Evolutionary conservation across 805 yeast species (phyloP).

Genomic region (Yarrowia deformans): DNA sequence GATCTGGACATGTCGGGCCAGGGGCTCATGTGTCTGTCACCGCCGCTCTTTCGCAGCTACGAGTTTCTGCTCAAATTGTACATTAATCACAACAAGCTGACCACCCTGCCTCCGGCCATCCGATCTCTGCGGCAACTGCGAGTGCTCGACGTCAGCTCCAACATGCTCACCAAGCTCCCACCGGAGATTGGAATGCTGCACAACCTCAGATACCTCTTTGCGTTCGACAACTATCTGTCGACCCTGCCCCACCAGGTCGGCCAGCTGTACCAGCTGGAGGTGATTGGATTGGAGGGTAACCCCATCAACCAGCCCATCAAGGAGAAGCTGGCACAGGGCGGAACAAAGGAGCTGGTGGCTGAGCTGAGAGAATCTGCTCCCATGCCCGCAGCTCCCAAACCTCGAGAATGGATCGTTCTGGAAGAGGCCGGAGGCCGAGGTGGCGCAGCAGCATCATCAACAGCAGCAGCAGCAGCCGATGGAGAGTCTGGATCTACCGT

Average conservation of each 20-base stretch:
- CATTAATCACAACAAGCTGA: constrained; percentile 83
- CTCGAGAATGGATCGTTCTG: constrained; percentile 83
- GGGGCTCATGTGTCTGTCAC: constrained; percentile 72
- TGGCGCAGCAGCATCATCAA: background rate
- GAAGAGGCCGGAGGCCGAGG: constrained; percentile 54
- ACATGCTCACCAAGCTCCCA: constrained; percentile 75
- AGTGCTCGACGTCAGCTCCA: constrained; percentile 84
- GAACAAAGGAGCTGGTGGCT: constrained; percentile 81
- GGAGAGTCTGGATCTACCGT: constrained; percentile 18
- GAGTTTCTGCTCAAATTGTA: constrained; percentile 85
- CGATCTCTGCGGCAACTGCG: constrained; percentile 73
- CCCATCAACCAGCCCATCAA: constrained; percentile 73
- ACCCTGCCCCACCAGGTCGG: constrained; percentile 87
- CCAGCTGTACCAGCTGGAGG: constrained; percentile 78
- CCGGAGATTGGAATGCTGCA: constrained; percentile 82
- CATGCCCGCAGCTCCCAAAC: constrained; percentile 65
- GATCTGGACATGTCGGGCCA: constrained; percentile 92
- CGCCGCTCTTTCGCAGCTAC: constrained; percentile 73
- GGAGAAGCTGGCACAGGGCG: constrained; percentile 75
- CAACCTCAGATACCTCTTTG: constrained; percentile 78
- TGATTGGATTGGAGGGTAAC: constrained; percentile 93
- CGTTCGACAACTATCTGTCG: constrained; percentile 84
- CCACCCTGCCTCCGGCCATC: constrained; percentile 69
- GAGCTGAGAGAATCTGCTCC: constrained; percentile 86
- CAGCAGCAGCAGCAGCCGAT: constrained; percentile 3